Evolutionary conservation across 371 early-diverging fungal species (phyloP), one percentile per base, ranked within the genome.

Genomic region (Mortierella sp.): DNA sequence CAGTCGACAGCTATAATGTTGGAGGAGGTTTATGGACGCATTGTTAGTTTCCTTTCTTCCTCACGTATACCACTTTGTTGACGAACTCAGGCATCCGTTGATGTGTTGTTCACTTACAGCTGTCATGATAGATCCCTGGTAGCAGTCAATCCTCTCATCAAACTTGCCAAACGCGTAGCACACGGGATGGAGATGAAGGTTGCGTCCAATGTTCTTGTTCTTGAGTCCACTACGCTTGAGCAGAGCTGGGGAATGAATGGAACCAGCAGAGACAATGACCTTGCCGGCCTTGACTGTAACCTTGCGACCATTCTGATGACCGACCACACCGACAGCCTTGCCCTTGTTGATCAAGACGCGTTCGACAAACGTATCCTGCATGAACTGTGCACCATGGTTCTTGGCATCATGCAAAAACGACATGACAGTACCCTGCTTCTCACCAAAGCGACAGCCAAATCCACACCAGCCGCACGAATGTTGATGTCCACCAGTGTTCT

Each of bases 401-500:
- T 83, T 65, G 27, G 93, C 93, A 63, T 92, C 92, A 34, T 80
- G 72, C 37, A 93, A 83, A 83, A 84, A 93, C 3, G 89, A 87
- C 67, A 86, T 82, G 77, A 84, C 82, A 1, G 89, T 82, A 6
- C 89, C 81, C 61, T 91, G 90, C 76, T 94, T 94, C 67, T 88
- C 84, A 19, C 88, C 89, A 58, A 85, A 87, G 43, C 84, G 83
- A 68, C 92, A 94, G 17, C 93, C 94, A 41, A 86, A 78, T 40
- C 73, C 82, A 57, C 93, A 94, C 64, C 78, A 88, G 6, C 85
- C 87, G 64, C 94, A 94, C 13, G 82, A 72, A 79, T 94, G 93
- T 8, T 71, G 44, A 13, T 82, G 68, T 6, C 83, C 79, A 3
- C 71, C 83, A 1, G 90, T 87, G 76, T 92, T 92, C 83, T 93